A percentile compares a stretch with the other conserved stretches of the same genome.
These are phyloP conservation scores for Dentipellis sp. DNA, from an alignment of 768 basidiomycete genomes.

Conservation along the genomic window DNA sequence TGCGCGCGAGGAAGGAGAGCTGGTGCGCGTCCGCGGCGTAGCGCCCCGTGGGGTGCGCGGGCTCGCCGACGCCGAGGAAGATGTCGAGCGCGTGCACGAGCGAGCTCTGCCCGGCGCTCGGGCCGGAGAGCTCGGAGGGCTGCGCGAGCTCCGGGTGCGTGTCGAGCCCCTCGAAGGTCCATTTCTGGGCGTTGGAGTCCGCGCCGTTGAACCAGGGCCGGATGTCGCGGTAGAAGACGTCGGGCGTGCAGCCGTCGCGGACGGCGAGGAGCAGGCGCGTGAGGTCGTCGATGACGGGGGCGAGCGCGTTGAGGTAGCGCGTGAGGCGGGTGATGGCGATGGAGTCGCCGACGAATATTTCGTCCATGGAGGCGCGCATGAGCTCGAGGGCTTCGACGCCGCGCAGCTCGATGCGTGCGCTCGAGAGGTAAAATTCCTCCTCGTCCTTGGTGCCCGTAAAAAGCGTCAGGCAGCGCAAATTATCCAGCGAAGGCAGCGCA, in stretches of 20 bases:
- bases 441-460: constrained; percentile 81
- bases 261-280: constrained; percentile 51
- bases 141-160: constrained; percentile 20
- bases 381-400: constrained; percentile 80
- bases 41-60: constrained; percentile 20
- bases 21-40: neutral
- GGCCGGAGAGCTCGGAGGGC: constrained; percentile 39
- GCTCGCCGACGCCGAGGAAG: constrained; percentile 42
- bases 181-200: constrained; percentile 27
- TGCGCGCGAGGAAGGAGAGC: constrained; percentile 37
- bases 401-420: constrained; percentile 77
- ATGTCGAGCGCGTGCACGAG: constrained; percentile 46
- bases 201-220: constrained; percentile 59
- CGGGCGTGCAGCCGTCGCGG: constrained; percentile 62
- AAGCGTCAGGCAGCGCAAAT: constrained; percentile 53
- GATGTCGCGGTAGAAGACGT: constrained; percentile 48
- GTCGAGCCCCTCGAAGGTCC: constrained; percentile 39
- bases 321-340: constrained; percentile 40
- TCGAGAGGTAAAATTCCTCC: constrained; percentile 80
- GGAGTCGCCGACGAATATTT: constrained; percentile 64
- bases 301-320: constrained; percentile 54
- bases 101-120: constrained; percentile 55
- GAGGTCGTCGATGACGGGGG: constrained; percentile 56
- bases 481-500: constrained; percentile 37
- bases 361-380: constrained; percentile 83